Evolutionary conservation across 2,329 filamentous ascomycete species (phyloP), one percentile per base, ranked within the genome.

Genomic region (Neocucurbitaria cava): DNA sequence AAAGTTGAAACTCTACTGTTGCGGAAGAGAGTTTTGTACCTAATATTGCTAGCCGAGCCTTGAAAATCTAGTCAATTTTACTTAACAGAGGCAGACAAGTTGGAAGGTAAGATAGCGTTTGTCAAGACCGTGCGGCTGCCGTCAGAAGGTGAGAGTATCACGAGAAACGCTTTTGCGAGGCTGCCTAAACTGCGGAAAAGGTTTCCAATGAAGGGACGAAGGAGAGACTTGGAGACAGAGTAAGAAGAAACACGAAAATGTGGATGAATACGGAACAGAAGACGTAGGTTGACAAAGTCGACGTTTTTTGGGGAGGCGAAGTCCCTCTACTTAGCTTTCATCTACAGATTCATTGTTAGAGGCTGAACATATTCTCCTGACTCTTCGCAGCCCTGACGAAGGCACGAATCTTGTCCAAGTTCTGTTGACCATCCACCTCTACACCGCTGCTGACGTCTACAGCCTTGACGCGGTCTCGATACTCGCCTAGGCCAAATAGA

Each of bases 401-500:
- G 3, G 84, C 85, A 59, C 82, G 81, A 64, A 99, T 98, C 79
- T 89, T 96, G 17, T 86, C 85, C 52, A 94, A 68, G 75, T 88
- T 90, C 77, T 99, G 95, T 71, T 86, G 81, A 2, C 92, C 94
- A 31, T 87, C 87, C 28, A 71, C 69, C 77, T 98, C 95, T 2
- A 99, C 92, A 0, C 96, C 96, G 69, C 91, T 96, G 75, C 92
- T 96, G 18, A 96, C 91, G 79, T 99, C 95, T 3, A 99, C 90
- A 1, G 89, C 93, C 30, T 92, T 79, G 11, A 97, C 85, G 55
- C 88, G 85, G 9, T 81, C 81, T 23, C 81, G 80, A 9, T 85
- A 73, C 6, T 83, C 79, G 0, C 87, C 89, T 15, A 94, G 78
- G 13, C 83, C 82, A 20, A 81, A 78, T 17, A 99, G 79, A 7